Evolutionary conservation across 805 yeast species (phyloP), one percentile per base, ranked within the genome.

Genomic region (Barnettozyma vustinii): DNA sequence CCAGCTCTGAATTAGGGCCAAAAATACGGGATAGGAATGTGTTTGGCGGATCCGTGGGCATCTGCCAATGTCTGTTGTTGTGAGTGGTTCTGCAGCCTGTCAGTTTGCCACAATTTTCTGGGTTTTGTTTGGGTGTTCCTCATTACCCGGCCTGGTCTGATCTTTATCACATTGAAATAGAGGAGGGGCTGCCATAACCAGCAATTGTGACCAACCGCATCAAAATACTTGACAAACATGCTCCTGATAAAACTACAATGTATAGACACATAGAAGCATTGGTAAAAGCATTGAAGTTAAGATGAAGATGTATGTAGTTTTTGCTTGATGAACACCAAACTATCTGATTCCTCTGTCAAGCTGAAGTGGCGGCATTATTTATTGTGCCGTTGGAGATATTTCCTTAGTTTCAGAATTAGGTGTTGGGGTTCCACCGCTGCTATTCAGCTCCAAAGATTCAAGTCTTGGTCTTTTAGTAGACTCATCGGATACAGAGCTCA

Each of bases 21-120:
- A 82, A 81, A 20, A 82, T 84, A 39, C 87, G 69, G 9, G 84
- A 80, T 51, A 82, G 69, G 57, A 82, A 82, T 6, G 86, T 81
- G 56, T 80, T 80, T 7, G 55, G 58, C 16, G 57, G 49, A 30
- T 53, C 57, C 13, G 52, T 42, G 10, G 55, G 20, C 54, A 58
- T 59, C 37, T 27, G 25, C 26, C 13, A 18, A 20, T 36, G 39
- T 20, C 16, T 36, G 23, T 36, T 18, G 23, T 18, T 18, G 15
- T 36, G 23, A 18, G 23, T 36, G 4, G 23, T 30, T 30, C 16
- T 13, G 33, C 7, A 4, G n/a, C 16, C 33, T 30, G 12, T 30
- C 33, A 18, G 12, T 36, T 36, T 36, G 39, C 39, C 39, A 36
- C 39, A 36, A 36, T 36, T 36, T 30, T 30, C 12, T 18, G 4